Conservation (phyloP, 352 stramenopile genomes). For the Globisporangium okanoganense region DNA sequence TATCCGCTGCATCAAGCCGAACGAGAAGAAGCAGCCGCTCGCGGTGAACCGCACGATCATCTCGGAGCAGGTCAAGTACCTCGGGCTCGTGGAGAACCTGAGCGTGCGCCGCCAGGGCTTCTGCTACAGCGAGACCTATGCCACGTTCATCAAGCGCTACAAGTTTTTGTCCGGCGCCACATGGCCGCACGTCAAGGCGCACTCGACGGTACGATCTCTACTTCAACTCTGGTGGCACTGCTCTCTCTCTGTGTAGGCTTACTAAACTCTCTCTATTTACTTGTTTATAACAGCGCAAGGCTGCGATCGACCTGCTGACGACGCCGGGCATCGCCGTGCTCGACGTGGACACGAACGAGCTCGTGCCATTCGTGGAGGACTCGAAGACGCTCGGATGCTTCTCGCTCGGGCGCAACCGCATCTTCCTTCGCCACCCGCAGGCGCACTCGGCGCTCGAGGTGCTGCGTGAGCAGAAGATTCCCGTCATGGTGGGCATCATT, state of each 20-base stretch:
- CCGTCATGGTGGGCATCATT: constrained; percentile 75
- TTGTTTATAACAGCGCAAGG: constrained; percentile 42
- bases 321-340: constrained; percentile 53
- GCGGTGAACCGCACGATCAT: constrained; percentile 65
- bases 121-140: constrained; percentile 81
- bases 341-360: constrained; percentile 40
- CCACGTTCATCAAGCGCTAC: constrained; percentile 81
- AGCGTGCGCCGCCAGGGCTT: constrained; percentile 82
- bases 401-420: constrained; percentile 82
- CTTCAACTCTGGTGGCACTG: too few relatives aligned
- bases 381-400: constrained; percentile 70
- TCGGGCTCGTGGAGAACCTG: constrained; percentile 81
- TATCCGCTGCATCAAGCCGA: constrained; percentile 90
- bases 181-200: constrained; percentile 55
- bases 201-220: constrained; percentile 37
- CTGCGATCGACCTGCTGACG: constrained; percentile 68
- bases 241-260: neutral
- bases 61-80: constrained; percentile 72
- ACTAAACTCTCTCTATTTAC: neutral
- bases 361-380: constrained; percentile 77
- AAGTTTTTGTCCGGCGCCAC: constrained; percentile 79
- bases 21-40: constrained; percentile 83
- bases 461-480: constrained; percentile 71
- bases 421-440: constrained; percentile 89
- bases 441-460: constrained; percentile 86